Conservation (phyloP, 345 rosid species). For the Arabidopsis suecica region DNA sequence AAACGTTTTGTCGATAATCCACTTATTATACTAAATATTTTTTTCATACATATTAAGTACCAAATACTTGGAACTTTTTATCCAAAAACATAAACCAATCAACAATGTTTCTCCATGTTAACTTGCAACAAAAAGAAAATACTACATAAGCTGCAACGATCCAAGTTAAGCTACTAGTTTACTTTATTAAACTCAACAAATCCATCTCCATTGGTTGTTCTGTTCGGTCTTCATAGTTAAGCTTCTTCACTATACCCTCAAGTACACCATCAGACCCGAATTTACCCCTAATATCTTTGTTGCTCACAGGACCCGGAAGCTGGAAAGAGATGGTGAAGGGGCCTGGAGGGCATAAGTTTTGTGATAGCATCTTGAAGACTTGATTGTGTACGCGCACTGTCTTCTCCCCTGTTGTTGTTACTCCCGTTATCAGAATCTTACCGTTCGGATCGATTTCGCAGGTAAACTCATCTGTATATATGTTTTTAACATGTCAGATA, state of each 20-base stretch:
- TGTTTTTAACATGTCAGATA: too few relatives aligned
- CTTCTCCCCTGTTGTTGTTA: conserved; percentile 69
- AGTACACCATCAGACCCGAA: conserved; percentile 63
- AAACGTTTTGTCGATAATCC: too few relatives aligned
- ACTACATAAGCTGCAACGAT: neutral
- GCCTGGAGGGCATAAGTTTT: conserved; percentile 71
- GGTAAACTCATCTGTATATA: conserved; percentile 58
- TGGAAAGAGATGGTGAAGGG: conserved; percentile 60
- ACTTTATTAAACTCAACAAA: neutral
- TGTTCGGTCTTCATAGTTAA: neutral
- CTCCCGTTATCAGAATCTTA: conserved; percentile 57
- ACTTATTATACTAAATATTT: too few relatives aligned
- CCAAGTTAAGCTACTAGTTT: neutral
- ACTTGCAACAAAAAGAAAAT: neutral
- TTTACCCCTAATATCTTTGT: conserved; percentile 43
- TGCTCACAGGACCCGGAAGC: conserved; percentile 73
- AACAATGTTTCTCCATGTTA: conserved; percentile 1
- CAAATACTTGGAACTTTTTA: neutral
- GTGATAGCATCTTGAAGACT: conserved; percentile 66
- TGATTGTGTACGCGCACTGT: conserved; percentile 54
- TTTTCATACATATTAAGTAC: too few relatives aligned
- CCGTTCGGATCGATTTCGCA: conserved; percentile 61
- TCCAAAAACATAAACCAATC: neutral
- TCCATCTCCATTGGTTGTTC: neutral
- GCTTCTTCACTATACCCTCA: conserved; percentile 70